These are phyloP conservation scores for Talaromyces sp. DNA, from an alignment of 2,329 filamentous ascomycete species.

Conservation along the genomic window DNA sequence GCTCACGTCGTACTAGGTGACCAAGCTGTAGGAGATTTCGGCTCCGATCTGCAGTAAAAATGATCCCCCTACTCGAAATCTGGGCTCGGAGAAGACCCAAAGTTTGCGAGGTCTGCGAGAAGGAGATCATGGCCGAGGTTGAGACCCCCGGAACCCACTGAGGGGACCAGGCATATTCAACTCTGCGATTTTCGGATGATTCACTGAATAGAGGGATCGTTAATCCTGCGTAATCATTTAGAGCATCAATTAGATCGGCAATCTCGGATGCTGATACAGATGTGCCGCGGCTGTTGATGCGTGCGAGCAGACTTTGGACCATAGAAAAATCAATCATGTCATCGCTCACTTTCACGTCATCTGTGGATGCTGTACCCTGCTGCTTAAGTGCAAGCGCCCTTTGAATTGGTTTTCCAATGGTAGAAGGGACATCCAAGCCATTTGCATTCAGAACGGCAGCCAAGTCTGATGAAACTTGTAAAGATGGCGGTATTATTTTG, in stretches of 20 bases:
- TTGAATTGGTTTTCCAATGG: neutral
- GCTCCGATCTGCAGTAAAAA: conserved; percentile 18
- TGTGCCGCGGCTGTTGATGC: conserved; percentile 26
- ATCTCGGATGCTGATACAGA: conserved; percentile 28
- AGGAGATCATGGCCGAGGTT: conserved; percentile 18
- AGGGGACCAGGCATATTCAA: conserved; percentile 30
- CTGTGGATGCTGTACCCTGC: neutral
- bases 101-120: conserved; percentile 16
- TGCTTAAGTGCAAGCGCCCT: neutral
- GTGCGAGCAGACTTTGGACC: conserved; percentile 22
- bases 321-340: conserved; percentile 23
- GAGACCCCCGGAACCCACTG: conserved; percentile 31
- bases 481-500: neutral
- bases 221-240: conserved; percentile 33
- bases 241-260: conserved; percentile 24
- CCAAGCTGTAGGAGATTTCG: conserved; percentile 37
- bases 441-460: conserved; percentile 16
- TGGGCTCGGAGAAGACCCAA: conserved; percentile 31
- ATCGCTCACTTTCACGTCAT: conserved; percentile 19
- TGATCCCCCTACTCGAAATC: conserved; percentile 20
- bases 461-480: neutral
- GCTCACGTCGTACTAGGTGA: conserved; percentile 24
- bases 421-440: conserved; percentile 20
- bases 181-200: neutral
- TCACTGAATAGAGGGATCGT: conserved; percentile 21